Percentiles rank a stretch among this genome's conserved stretches.
phyloP scores from a whole-genome alignment of 2,329 filamentous ascomycete genomes.

The Sporothrix brasiliensis region DNA sequence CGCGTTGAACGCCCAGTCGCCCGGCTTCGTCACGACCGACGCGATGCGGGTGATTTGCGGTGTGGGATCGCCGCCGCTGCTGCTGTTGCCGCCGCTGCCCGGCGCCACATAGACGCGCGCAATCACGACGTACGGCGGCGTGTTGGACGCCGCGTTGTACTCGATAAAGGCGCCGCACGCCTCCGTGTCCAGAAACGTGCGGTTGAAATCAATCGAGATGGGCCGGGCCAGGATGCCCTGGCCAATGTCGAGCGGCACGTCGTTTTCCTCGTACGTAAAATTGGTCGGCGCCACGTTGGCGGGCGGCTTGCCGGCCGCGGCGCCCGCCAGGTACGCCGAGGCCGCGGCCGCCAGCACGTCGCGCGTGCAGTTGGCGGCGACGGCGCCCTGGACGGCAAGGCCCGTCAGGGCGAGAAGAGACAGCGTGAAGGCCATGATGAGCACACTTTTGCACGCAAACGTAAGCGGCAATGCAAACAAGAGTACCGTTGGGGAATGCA shows the following conservation, averaged over 20 bases:
- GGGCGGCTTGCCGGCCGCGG: slow-evolving; percentile 34
- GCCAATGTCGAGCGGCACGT: slow-evolving; percentile 34
- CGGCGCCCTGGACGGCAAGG: slow-evolving; percentile 15
- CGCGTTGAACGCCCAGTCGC: slow-evolving; percentile 36
- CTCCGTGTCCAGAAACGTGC: slow-evolving; percentile 37
- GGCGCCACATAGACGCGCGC: slow-evolving; percentile 32
- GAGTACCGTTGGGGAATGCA: too few species aligned
- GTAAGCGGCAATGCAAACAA: background rate
- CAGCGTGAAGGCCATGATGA: background rate
- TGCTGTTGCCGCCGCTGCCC: slow-evolving; percentile 12
- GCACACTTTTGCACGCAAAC: background rate
- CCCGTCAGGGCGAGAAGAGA: background rate
- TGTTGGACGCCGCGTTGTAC: slow-evolving; percentile 33
- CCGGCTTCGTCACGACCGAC: slow-evolving; percentile 31
- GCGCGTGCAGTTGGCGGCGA: slow-evolving; percentile 37
- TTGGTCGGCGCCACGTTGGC: slow-evolving; percentile 29
- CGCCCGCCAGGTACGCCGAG: slow-evolving; percentile 37
- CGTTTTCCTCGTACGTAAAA: slow-evolving; percentile 38
- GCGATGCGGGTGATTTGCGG: slow-evolving; percentile 29
- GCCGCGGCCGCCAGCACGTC: slow-evolving; percentile 35
- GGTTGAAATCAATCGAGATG: slow-evolving; percentile 38
- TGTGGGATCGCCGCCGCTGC: background rate
- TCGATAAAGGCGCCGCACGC: slow-evolving; percentile 38
- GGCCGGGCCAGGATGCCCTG: slow-evolving; percentile 36
- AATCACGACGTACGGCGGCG: slow-evolving; percentile 37